phyloP scores from a whole-genome alignment of 2,329 filamentous ascomycete species.

The Stachybotrys chlorohalonatus region DNA sequence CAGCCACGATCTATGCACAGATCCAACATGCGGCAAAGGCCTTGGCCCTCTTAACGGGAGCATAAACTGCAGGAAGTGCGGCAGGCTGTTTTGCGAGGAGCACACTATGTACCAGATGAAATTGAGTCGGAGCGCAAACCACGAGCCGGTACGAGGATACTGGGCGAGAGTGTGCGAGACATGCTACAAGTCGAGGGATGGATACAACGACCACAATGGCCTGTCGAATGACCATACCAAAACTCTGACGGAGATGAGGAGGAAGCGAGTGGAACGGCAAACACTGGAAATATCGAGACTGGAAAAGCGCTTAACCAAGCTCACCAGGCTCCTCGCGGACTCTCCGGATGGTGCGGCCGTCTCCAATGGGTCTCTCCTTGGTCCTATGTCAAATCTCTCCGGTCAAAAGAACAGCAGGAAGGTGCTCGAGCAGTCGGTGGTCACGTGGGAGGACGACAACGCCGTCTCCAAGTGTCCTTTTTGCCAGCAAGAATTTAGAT shows the following conservation, averaged over 20 bases:
- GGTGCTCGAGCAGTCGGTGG: conserved; percentile 78
- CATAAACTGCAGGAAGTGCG: conserved; percentile 91
- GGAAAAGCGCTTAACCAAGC: conserved; percentile 83
- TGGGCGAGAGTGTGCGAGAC: conserved; percentile 98
- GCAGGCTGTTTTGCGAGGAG: conserved; percentile 88
- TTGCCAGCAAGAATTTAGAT: conserved; percentile 91
- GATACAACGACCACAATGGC: conserved; percentile 85
- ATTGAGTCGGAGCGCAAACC: conserved; percentile 76
- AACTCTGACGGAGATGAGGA: conserved; percentile 62
- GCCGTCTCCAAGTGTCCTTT: conserved; percentile 77
- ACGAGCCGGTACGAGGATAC: conserved; percentile 81
- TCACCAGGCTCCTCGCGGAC: conserved; percentile 75
- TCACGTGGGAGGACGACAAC: conserved; percentile 90
- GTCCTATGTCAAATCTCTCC: conserved; percentile 50
- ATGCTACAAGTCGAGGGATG: conserved; percentile 94
- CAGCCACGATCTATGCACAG: conserved; percentile 71
- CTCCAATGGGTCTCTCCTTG: conserved; percentile 43
- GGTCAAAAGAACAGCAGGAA: conserved; percentile 71
- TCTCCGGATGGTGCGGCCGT: conserved; percentile 56
- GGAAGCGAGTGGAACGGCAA: conserved; percentile 72
- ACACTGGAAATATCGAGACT: conserved; percentile 81
- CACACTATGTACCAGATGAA: conserved; percentile 99
- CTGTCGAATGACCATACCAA: conserved; percentile 61
- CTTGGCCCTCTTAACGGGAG: conserved; percentile 72
- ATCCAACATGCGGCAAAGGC: conserved; percentile 74